phyloP scores from a whole-genome alignment of 2,329 filamentous ascomycete species.

The Claviceps citrina region DNA sequence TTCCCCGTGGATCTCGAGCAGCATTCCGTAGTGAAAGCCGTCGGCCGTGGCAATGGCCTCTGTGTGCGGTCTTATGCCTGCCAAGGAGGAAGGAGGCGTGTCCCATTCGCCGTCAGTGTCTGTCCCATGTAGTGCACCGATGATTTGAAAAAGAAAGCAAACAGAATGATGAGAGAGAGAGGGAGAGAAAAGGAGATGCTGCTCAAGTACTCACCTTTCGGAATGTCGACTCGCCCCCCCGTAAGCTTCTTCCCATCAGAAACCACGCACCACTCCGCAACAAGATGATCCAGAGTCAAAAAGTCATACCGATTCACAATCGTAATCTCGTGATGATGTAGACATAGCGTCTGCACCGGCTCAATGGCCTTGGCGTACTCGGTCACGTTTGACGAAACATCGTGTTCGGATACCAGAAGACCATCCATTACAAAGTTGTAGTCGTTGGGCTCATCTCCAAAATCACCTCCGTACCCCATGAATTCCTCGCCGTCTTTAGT shows the following conservation, averaged over 20 bases:
- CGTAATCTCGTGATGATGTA: slow-evolving; percentile 26
- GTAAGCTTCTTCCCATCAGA: slow-evolving; percentile 21
- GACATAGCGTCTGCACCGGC: slow-evolving; percentile 35
- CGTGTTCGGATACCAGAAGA: slow-evolving; percentile 29
- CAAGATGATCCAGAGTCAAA: slow-evolving; percentile 32
- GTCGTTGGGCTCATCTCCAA: slow-evolving; percentile 45
- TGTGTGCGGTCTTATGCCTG: slow-evolving; percentile 29
- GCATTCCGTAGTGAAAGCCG: slow-evolving; percentile 13
- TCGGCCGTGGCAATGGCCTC: slow-evolving; percentile 20
- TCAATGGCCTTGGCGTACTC: slow-evolving; percentile 45
- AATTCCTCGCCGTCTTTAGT: slow-evolving; percentile 28
- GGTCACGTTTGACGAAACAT: slow-evolving; percentile 32
- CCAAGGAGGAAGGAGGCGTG: neutral
- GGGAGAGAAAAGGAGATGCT: neutral
- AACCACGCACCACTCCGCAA: slow-evolving; percentile 27
- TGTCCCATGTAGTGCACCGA: neutral
- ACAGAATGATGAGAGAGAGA: neutral
- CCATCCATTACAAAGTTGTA: slow-evolving; percentile 44
- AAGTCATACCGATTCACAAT: slow-evolving; percentile 42
- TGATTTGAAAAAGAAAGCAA: neutral
- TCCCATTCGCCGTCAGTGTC: neutral
- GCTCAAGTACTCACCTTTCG: slow-evolving; percentile 19
- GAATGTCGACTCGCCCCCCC: slow-evolving; percentile 24
- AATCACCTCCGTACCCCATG: slow-evolving; percentile 47
- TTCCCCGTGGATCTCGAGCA: slow-evolving; percentile 17